A percentile compares a stretch with the other conserved stretches of the same genome.
Conservation (phyloP, 1,284 basidiomycete genomes). For the Paramarasmius palmivorus region DNA sequence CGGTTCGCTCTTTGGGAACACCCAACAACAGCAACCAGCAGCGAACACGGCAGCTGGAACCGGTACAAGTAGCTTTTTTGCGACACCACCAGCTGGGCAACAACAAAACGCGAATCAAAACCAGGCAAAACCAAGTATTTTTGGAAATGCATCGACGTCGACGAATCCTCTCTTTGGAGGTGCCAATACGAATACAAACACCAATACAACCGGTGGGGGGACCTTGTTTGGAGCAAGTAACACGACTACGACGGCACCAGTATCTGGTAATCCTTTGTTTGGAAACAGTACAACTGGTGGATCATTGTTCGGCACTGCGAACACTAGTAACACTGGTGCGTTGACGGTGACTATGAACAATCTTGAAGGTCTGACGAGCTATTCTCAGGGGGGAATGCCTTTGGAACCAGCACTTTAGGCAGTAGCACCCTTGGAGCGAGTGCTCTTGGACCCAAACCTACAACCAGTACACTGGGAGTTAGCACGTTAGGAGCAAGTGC, state of each 20-base stretch:
- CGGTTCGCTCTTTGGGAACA: slow-evolving; percentile 4
- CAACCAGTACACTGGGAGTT: background rate
- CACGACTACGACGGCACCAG: slow-evolving; percentile 10
- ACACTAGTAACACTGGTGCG: slow-evolving; percentile 12
- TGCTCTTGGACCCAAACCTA: slow-evolving; percentile 14
- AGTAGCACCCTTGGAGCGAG: slow-evolving; percentile 29
- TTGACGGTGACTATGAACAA: too few species aligned
- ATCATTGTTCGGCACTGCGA: slow-evolving; percentile 21
- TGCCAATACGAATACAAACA: slow-evolving; percentile 14
- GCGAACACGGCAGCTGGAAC: slow-evolving; percentile 4
- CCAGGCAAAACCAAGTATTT: slow-evolving; percentile 13
- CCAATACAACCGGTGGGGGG: slow-evolving; percentile 17
- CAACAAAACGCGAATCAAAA: slow-evolving; percentile 11
- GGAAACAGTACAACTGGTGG: slow-evolving; percentile 8
- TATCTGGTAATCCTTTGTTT: slow-evolving; percentile 12
- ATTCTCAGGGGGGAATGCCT: slow-evolving; percentile 25
- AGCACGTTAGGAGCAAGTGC: slow-evolving; percentile 23
- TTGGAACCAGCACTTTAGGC: slow-evolving; percentile 24
- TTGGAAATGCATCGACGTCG: slow-evolving; percentile 12
- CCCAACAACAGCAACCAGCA: background rate
- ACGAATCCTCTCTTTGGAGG: slow-evolving; percentile 21
- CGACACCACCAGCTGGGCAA: slow-evolving; percentile 13
- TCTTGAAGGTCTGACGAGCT: too few species aligned
- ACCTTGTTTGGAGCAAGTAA: slow-evolving; percentile 18
- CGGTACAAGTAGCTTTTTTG: slow-evolving; percentile 12